Evolutionary conservation across 1,284 basidiomycete genomes (phyloP), one percentile per base, ranked within the genome.

Genomic region (Cryptococcus sp.): DNA sequence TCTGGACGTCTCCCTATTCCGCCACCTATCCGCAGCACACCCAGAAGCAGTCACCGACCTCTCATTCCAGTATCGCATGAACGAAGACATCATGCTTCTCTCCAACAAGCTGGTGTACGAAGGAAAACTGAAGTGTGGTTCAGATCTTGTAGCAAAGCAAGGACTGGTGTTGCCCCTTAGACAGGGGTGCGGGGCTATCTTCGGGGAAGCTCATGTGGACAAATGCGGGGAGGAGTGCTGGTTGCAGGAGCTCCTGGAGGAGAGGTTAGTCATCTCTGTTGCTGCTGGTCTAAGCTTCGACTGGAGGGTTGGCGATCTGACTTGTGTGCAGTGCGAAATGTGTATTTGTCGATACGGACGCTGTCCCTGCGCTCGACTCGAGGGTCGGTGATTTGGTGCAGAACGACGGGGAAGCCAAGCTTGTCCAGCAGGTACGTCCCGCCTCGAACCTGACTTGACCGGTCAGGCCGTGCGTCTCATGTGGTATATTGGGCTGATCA

Each of bases 21-120:
- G 90, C 50, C 83, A 87, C 1, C 84, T 99, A 3, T 91, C 90
- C 0, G 88, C 93, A 47, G 87, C 88, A 0, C 91, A 97, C 70
- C 91, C 91, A 0, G 78, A 86, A 20, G 86, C 92, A 1, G 88
- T 97, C 45, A 85, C 89, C 19, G 88, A 93, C 64, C 83, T 99
- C 35, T 84, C 85, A 0, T 83, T 88, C 53, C 95, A 99, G 74
- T 99, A 99, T 74, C 84, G 96, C 54, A 99, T 99, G 95, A 97
- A 95, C 75, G 85, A 85, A 57, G 93, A 96, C 60, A 98, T 99
- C 72, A 99, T 98, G 95, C 74, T 84, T 8, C 80, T 99, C 13
- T 93, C 92, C 5, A 99, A 99, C 75, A 84, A 83, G 56, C 84
- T 99, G 39, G 89, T 98, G 17, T 99, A 99, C 71, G 80, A 84